Base-by-base conservation (phyloP, 495 filamentous ascomycete genomes). In the Symbiotaphrina buchneri region DNA sequence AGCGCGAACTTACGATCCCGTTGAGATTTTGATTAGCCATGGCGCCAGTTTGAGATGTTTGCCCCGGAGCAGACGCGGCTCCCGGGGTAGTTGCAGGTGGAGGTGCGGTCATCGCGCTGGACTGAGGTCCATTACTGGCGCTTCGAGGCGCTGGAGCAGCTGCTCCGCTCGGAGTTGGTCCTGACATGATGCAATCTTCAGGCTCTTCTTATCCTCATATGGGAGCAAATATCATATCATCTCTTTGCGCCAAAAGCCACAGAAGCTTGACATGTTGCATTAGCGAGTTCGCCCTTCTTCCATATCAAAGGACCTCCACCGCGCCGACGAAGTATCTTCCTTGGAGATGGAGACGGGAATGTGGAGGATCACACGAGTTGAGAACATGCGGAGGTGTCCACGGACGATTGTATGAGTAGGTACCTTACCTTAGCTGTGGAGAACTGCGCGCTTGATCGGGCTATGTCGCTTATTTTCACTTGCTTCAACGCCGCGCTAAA, bases 1-100 rank as follows among this genome's bases (percentile, higher is more conserved):
- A n/a, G n/a, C n/a, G n/a, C n/a, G n/a, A n/a, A 61, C 78, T 60
- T 63, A 93, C 85, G 47, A 97, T 97, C 40, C 90, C 80, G 39
- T 97, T 97, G 5, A 97, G 49, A 44, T 93, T 91, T 40, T 90
- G 83, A 25, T 79, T 74, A 3, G 77, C 77, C 61, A 56, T 67
- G 40, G 41, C 62, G 37, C 50, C 63, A 39, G 42, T 49, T 27
- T 39, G 59, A 32, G 18, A 41, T 27, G 52, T 54, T 24, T 43
- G 52, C n/a, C 38, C 46, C 35, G 41, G 50, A 10, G 51, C 50
- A 5, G 54, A 55, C 20, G 49, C 44, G n/a, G 52, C 46, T 18
- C 52, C 47, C 18, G 51, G 35, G 4, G 37, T 39, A 27, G 36
- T 21, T 14, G 39, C 44, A 21, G 53, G 47, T 18, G 52, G 47